Base-by-base conservation (phyloP, 2,329 filamentous ascomycete genomes). In the Aureobasidium melanogenum region DNA sequence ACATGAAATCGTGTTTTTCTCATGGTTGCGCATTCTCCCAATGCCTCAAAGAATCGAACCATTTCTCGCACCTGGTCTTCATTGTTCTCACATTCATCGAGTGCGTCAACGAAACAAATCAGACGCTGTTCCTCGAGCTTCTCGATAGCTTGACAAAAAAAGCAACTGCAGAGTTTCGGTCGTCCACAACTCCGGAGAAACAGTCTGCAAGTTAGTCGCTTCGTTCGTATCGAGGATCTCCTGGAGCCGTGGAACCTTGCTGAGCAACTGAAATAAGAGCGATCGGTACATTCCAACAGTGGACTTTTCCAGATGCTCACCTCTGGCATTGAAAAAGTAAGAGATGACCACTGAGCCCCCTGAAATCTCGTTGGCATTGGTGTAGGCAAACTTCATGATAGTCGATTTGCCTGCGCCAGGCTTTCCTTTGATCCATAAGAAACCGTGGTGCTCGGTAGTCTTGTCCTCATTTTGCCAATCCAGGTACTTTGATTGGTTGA, bases 61-160 rank as follows among this genome's bases (percentile, higher is more conserved):
- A 82, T 80, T 0, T 73, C 70, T 32, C 70, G 70, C 2, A 76
- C 68, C 48, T 81, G 68, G 1, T 67, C 57, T 54, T 79, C 48
- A 9, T 22, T 38, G 22, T 52, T 75, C 7, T 78, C 69, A 60
- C 78, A 80, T 64, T 82, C 80, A 39, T 82, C 79, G 0, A 82
- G 69, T 0, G 79, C 80, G 56, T 81, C 78, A 0, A 74, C 67
- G 24, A 71, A 71, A 43, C 62, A 62, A 4, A 32, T n/a, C 14
- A 63, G 9, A 26, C 8, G 38, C 5, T 32, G 44, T 6, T 62
- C 9, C 12, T 64, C 66, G 34, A 78, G 66, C 17, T 2, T 26
- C 5, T n/a, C 14, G 15, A 52, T n/a, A 12, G 34, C 34, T 28
- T 4, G 19, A n/a, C 22, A 30, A 19, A 9, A 52, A 52, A 5